Evolutionary conservation across 1,284 basidiomycete genomes (phyloP), one percentile per base, ranked within the genome.

Genomic region (Leccinum ponderosum): DNA sequence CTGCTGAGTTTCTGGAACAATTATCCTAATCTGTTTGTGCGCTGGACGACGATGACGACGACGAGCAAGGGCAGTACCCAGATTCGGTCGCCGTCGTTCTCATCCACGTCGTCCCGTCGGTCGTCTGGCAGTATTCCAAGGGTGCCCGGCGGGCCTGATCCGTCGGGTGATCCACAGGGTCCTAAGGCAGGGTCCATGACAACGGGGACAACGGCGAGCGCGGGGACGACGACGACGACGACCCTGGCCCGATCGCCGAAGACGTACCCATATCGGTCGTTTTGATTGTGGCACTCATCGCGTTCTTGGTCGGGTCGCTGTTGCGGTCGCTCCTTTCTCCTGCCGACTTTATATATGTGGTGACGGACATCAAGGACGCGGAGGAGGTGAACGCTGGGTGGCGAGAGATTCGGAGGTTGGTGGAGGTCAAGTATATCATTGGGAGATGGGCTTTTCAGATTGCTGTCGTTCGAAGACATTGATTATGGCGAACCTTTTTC

Each of bases 291-390:
- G 94, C 89, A 52, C 74, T 98, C 64, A 91, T 97, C 64, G 91
- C 93, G 39, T 96, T 98, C 76, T 79, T 99, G 65, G 81, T 98
- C 64, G 97, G 97, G 39, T 96, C 93, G 11, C 80, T 99, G 55
- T 76, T 97, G 63, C 85, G 97, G 60, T 94, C 93, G 7, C 80
- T 98, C 63, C 77, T 98, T 44, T 89, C 90, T 7, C 91, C 95
- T 11, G 89, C 91, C n/a, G 96, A 98, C 75, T 98, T 96, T 78
- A 87, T 97, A 57, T 91, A 91, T 74, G 83, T 93, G 55, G 86
- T 86, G 62, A 79, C 78, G 57, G 86, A 86, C 64, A 68, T 82
- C 65, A 71, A 75, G 67, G 84, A 85, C 60, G 80, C 76, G 55
- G 83, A 81, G 71, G 80, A 79, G 63, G 76, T 76, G 68, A 76